These are phyloP conservation scores for Pythium oligandrum DNA, from an alignment of 352 stramenopile genomes.

Conservation along the genomic window DNA sequence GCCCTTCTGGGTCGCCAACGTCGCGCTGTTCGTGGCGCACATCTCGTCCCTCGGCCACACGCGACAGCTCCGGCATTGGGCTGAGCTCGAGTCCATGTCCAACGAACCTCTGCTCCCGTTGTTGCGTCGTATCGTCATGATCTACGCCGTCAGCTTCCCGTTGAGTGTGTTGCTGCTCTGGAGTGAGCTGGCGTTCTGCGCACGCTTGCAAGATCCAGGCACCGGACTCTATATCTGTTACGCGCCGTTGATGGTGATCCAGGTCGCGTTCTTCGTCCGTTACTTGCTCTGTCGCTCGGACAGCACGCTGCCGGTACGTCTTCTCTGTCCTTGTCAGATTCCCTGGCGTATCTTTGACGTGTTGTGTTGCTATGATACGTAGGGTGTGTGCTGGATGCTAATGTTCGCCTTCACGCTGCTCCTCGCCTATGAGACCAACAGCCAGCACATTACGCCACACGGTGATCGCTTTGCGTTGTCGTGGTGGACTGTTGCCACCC, in stretches of 20 bases:
- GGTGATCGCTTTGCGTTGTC: conserved; percentile 34
- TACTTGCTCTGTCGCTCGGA: conserved; percentile 79
- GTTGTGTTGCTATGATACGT: conserved; percentile 6
- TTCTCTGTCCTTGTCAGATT: conserved; percentile 1
- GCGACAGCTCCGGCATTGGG: conserved; percentile 65
- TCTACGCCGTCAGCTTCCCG: conserved; percentile 73
- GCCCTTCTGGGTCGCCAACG: conserved; percentile 80
- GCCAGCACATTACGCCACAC: conserved; percentile 16
- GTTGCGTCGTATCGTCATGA: conserved; percentile 62
- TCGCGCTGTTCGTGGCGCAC: conserved; percentile 52
- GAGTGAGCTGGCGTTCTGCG: conserved; percentile 81
- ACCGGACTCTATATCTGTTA: conserved; percentile 79
- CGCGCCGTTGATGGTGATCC: conserved; percentile 74
- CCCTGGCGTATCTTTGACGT: background rate
- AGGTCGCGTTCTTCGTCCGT: conserved; percentile 72
- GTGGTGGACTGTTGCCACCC: conserved; percentile 66
- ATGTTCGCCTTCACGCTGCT: conserved; percentile 78
- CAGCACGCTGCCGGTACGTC: conserved; percentile 66
- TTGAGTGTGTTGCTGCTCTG: conserved; percentile 69
- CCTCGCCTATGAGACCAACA: conserved; percentile 73
- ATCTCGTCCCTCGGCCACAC: conserved; percentile 56
- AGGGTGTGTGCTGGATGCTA: conserved; percentile 77
- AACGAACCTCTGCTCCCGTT: conserved; percentile 79
- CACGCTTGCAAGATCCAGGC: conserved; percentile 47
- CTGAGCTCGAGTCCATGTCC: conserved; percentile 73